Evolutionary conservation across 495 filamentous ascomycete genomes (phyloP).

Genomic region (Aspergillus saccharolyticus): DNA sequence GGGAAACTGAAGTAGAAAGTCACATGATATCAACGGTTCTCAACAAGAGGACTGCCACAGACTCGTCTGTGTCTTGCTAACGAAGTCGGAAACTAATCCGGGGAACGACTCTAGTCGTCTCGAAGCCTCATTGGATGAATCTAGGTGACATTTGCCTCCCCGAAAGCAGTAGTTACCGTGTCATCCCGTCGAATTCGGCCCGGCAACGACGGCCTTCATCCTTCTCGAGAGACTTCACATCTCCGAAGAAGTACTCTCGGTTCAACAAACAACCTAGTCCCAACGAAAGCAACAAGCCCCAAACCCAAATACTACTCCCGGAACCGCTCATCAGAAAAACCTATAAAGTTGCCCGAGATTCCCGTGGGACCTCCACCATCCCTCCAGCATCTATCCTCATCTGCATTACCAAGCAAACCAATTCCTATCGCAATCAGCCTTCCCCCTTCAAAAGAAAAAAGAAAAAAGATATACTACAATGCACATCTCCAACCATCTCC

Average conservation of each 20-base stretch:
- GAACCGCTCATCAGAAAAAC: neutral
- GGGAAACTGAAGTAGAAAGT: slow-evolving; percentile 4
- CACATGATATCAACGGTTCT: slow-evolving; percentile 10
- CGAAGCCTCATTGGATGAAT: too few species aligned
- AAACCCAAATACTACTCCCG: neutral
- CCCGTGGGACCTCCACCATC: neutral
- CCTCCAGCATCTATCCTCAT: neutral
- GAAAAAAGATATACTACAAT: slow-evolving; percentile 6
- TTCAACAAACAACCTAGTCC: neutral
- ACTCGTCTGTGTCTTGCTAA: too few species aligned
- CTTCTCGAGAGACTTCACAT: neutral
- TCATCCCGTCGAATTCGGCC: neutral
- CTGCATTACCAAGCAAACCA: neutral
- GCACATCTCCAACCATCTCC: slow-evolving; percentile 17
- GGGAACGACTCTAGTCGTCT: too few species aligned
- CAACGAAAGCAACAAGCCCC: neutral
- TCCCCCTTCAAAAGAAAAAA: neutral
- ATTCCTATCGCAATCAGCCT: neutral
- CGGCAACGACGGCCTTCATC: neutral
- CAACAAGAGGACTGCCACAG: neutral
- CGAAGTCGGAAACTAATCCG: neutral
- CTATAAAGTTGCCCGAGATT: neutral
- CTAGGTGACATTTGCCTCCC: neutral
- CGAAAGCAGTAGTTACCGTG: neutral
- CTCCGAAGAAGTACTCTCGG: neutral